A percentile compares a stretch with the other conserved stretches of the same genome.
Conservation (phyloP, 73 alveolate species). For the Stentor roeselii region DNA sequence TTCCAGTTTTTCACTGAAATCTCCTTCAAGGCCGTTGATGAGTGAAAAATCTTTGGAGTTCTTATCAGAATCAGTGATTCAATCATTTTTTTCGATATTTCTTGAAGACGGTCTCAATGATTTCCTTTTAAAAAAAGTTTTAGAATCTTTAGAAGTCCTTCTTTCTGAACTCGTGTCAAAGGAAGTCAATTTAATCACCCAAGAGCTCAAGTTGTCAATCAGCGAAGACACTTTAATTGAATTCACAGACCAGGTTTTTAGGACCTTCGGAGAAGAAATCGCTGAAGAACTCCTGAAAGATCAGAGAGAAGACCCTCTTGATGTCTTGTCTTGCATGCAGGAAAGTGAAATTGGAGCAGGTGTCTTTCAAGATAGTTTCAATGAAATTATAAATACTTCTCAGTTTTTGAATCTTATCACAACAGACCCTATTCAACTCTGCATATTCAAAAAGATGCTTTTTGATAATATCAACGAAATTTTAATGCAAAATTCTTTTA, state of each 20-base stretch:
- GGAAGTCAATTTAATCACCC: background rate
- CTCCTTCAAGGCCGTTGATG: too few relatives aligned
- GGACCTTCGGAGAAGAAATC: background rate
- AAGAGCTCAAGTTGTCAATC: background rate
- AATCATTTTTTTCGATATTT: too few relatives aligned
- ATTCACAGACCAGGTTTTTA: background rate
- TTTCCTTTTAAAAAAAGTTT: too few relatives aligned
- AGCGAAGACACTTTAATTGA: background rate
- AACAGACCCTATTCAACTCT: background rate
- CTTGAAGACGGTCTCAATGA: too few relatives aligned
- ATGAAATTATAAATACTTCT: background rate
- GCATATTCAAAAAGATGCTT: background rate
- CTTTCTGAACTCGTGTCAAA: background rate
- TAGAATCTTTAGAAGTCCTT: background rate
- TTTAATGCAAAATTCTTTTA: too few relatives aligned
- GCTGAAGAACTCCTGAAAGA: background rate
- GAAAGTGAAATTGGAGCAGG: constrained; percentile 2
- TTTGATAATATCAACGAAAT: background rate
- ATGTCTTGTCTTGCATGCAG: background rate
- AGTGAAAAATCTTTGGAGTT: too few relatives aligned
- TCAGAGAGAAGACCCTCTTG: background rate
- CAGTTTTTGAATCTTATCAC: background rate
- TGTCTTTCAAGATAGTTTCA: background rate
- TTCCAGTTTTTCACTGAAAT: too few relatives aligned
- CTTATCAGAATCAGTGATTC: too few relatives aligned